Evolutionary conservation across 164 flowering plant species (phyloP).

Genomic region (Euptelea pleiosperma): DNA sequence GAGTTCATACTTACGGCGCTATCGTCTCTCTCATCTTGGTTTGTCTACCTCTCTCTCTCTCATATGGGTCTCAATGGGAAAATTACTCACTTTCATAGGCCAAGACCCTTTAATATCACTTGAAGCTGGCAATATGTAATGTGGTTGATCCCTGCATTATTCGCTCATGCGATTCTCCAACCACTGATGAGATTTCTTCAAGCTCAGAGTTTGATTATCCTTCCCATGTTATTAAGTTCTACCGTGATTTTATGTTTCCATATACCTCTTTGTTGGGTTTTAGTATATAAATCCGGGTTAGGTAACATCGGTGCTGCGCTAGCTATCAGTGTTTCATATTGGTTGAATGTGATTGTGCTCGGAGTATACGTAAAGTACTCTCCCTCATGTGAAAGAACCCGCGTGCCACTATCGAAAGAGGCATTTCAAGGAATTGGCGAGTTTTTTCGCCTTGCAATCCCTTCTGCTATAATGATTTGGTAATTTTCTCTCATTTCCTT

Average conservation of each 20-base stretch:
- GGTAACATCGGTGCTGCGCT: constrained; percentile 45
- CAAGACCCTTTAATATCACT: constrained; percentile 52
- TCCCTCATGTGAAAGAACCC: constrained; percentile 52
- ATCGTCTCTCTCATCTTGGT: constrained; percentile 38
- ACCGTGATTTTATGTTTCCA: constrained; percentile 30
- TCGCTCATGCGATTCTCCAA: constrained; percentile 47
- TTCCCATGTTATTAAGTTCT: constrained; percentile 45
- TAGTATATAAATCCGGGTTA: constrained; percentile 48
- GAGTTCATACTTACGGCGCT: constrained; percentile 39
- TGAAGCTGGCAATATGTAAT: constrained; percentile 45
- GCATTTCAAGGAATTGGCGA: constrained; percentile 47
- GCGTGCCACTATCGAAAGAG: constrained; percentile 55
- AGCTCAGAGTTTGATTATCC: constrained; percentile 41
- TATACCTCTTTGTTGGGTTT: constrained; percentile 47
- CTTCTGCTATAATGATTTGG: constrained; percentile 91
- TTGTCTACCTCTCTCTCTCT: constrained; percentile 43
- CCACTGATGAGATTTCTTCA: constrained; percentile 41
- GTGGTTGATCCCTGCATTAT: constrained; percentile 48
- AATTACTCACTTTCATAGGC: constrained; percentile 39
- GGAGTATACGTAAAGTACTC: constrained; percentile 36
- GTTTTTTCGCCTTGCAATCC: constrained; percentile 67
- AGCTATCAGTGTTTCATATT: constrained; percentile 37
- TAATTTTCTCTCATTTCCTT: constrained; percentile 18
- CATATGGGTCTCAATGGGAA: constrained; percentile 42
- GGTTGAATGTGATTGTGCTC: constrained; percentile 46